Base-by-base conservation (phyloP, 169 alveolate species). In the Plasmodium ovale region DNA sequence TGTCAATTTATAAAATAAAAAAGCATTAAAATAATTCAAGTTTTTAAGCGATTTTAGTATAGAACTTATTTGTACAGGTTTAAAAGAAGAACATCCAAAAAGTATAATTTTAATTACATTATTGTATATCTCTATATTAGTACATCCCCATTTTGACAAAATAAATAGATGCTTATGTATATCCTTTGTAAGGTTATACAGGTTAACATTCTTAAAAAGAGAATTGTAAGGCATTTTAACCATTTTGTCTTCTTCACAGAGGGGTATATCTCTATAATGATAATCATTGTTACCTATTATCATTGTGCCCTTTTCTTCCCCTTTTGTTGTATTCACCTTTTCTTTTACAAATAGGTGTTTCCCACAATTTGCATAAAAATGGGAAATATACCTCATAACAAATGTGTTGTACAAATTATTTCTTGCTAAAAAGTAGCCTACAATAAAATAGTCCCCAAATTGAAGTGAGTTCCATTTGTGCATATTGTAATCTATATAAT, bases 371-470 rank as follows among this genome's bases (percentile, higher is more conserved):
- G 10, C 39, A 70, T 82, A 82, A 82, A 65, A 82, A 42, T 35
- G 37, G 1, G 84, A 14, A 27, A 82, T 65, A 27, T n/a, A 49
- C 49, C 67, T 68, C 7, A 82, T 19, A 23, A 68, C 44, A 27
- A 53, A 21, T 16, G 64, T 65, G 10, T 82, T 82, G 51, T 67
- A 51, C 27, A 82, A 82, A 82, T 82, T 82, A 59, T 82, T 64
- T 25, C 54, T 82, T 3, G 90, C 90, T 44, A 82, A 37, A 67
- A 82, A 82, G 53, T 82, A 82, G 2, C 54, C 72, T 65, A 82
- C 58, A 14, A 1, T 21, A 67, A 82, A 82, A 37, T 65, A 82
- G 27, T 82, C 56, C 6, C 37, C 35, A 53, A 35, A 65, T 53
- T 31, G 21, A 33, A 82, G 53, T n/a, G n/a, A n/a, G n/a, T n/a